Evolutionary conservation across 2,329 filamentous ascomycete species (phyloP), one percentile per base, ranked within the genome.

Genomic region (Nemania sp.): DNA sequence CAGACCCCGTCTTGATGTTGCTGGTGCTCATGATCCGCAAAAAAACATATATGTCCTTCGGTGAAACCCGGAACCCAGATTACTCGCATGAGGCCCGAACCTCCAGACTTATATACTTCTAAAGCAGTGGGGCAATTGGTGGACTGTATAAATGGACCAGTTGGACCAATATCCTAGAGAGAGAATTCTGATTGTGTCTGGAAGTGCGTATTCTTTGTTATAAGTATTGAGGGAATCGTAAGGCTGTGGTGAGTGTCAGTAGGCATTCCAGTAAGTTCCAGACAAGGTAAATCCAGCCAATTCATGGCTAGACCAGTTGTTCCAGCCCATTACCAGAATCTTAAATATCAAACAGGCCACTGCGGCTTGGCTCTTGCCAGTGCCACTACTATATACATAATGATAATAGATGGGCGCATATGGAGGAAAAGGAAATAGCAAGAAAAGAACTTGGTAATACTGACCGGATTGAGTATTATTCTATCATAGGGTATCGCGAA

Each of bases 1-100:
- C 68, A 62, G 77, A 72, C 58, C 75, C 76, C 54, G 77, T 62
- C 66, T 84, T 86, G 62, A 73, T 69, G 49, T 73, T 71, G 61
- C 70, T 72, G 59, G 79, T 75, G 68, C 75, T 83, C 80, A 84
- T 83, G 58, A 47, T 65, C 65, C 75, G 60, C 49, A 58, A 31
- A 62, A 60, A 11, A 54, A 50, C 50, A 54, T 56, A 40, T 37
- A 59, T 51, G 28, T 31, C 52, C 50, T 54, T 57, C 49, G 48
- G 49, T 28, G 39, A 30, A 46, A 11, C 41, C 48, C 19, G 19
- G 41, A 34, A 34, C 31, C 22, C 15, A 41, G 42, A 37, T 36
- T 26, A 24, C 47, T 49, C 41, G 46, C 31, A 49, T 41, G 19
- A 34, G 30, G 30, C 40, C 11, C 41, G 40, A 52, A 40, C 14